Evolutionary conservation across 192 early-diverging fungal species (phyloP), one percentile per base, ranked within the genome.

Genomic region (Backusella macrospora): DNA sequence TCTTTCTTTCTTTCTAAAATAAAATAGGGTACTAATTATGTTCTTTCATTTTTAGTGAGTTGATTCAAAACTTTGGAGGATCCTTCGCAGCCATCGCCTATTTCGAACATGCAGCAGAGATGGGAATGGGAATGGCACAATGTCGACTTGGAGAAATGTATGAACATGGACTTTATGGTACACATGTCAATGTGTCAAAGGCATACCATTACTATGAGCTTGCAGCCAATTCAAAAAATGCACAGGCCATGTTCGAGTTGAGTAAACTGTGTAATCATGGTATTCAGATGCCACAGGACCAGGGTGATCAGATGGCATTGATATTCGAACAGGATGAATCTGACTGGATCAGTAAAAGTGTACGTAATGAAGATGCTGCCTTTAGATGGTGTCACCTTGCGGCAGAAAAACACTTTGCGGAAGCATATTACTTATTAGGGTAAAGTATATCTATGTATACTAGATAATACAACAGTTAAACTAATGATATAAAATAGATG

Each of bases 341-440:
- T 15, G 69, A 62, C 6, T 76, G 75, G 75, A n/a, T 38, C 15
- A 34, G n/a, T 21, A 39, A 14, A 14, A 44, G 39, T 14, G 15
- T 38, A 3, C 68, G 62, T 16, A 43, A 76, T n/a, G 75, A 76
- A 44, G 75, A 76, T 16, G 37, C n/a, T 3, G 93, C 95, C 3
- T 92, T 92, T 77, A 84, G 90, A 65, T 95, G 95, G 90, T 93
- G 92, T 55, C 85, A 83, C 49, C 85, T 84, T 18, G 94, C 96
- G 4, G 96, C 96, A 45, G 89, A 90, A 43, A 87, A 90, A 78
- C 89, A 88, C 18, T 75, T 93, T 21, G 85, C 91, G 7, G 88
- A 92, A 65, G 96, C 96, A 12, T 87, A 93, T 83, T 96, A 89
- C 73, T 93, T 94, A 13, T 86, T 98, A 84, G 96, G 96, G 44